phyloP scores from a whole-genome alignment of 352 stramenopile genomes.

The Poterioochromonas sp. region DNA sequence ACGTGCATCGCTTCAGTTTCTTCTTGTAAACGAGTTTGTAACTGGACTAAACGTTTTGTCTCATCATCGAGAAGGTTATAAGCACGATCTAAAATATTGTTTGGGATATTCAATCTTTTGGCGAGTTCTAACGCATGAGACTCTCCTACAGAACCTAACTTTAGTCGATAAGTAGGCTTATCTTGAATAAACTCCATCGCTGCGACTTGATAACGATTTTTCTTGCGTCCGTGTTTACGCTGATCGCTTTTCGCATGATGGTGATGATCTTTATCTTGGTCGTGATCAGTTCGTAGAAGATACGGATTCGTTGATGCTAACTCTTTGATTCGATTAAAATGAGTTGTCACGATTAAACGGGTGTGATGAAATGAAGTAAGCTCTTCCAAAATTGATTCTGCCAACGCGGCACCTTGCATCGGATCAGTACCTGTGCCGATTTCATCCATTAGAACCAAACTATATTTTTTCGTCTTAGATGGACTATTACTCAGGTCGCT shows the following conservation, averaged over 20 bases:
- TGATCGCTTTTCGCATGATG: not conserved
- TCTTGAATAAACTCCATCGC: constrained; percentile 65
- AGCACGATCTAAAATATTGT: constrained; percentile 48
- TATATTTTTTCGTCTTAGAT: constrained; percentile 29
- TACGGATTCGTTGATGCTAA: constrained; percentile 52
- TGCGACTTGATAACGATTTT: constrained; percentile 57
- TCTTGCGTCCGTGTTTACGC: constrained; percentile 34
- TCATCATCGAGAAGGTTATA: constrained; percentile 61
- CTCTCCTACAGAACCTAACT: constrained; percentile 58
- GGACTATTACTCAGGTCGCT: constrained; percentile 38
- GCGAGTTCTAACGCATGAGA: constrained; percentile 60
- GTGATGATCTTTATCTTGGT: not conserved
- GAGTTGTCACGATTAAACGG: constrained; percentile 61
- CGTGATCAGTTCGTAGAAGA: not conserved
- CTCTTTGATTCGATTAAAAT: constrained; percentile 66
- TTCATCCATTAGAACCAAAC: constrained; percentile 68
- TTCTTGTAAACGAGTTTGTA: constrained; percentile 55
- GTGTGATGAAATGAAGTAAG: constrained; percentile 48
- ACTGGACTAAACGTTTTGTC: constrained; percentile 51
- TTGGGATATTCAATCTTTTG: constrained; percentile 54
- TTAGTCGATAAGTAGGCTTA: constrained; percentile 59
- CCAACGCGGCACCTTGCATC: constrained; percentile 61
- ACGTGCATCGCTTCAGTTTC: constrained; percentile 52
- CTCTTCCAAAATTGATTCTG: constrained; percentile 59
- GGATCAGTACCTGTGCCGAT: constrained; percentile 66